phyloP scores from a whole-genome alignment of 208 protist genomes.

The Trypanosoma mega region DNA sequence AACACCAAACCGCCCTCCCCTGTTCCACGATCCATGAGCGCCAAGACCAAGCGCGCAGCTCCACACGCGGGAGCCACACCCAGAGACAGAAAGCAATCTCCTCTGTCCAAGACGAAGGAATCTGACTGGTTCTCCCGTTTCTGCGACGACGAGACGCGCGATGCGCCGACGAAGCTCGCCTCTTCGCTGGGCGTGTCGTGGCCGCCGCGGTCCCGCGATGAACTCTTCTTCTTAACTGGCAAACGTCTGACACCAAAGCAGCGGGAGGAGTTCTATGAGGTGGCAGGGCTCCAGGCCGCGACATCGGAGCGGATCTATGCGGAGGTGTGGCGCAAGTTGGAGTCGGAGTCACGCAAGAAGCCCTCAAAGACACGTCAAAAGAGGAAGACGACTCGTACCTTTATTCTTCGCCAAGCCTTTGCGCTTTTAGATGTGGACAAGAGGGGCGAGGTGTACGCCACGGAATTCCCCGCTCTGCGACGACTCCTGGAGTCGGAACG shows the following conservation, averaged over 20 bases:
- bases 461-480: slow-evolving; percentile 34
- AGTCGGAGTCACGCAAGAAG: not conserved
- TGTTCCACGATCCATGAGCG: no score
- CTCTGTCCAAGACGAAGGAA: no score
- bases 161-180: slow-evolving; percentile 37
- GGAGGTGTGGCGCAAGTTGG: not conserved
- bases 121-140: not conserved
- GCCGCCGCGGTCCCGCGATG: slow-evolving; percentile 34
- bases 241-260: slow-evolving; percentile 53
- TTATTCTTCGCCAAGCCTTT: slow-evolving; percentile 60
- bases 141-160: not conserved
- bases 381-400: slow-evolving; percentile 23
- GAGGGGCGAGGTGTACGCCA: slow-evolving; percentile 30
- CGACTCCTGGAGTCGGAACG: slow-evolving; percentile 58
- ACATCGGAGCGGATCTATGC: slow-evolving; percentile 3
- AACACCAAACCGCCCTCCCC: no score
- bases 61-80: no score
- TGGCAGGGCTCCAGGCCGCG: slow-evolving; percentile 33
- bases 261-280: slow-evolving; percentile 46
- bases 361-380: slow-evolving; percentile 3
- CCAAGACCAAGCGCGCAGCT: no score
- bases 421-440: slow-evolving; percentile 54
- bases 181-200: slow-evolving; percentile 55
- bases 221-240: slow-evolving; percentile 61
- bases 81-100: no score